phyloP scores from a whole-genome alignment of 2,329 filamentous ascomycete genomes.

The Penicillium sp. region DNA sequence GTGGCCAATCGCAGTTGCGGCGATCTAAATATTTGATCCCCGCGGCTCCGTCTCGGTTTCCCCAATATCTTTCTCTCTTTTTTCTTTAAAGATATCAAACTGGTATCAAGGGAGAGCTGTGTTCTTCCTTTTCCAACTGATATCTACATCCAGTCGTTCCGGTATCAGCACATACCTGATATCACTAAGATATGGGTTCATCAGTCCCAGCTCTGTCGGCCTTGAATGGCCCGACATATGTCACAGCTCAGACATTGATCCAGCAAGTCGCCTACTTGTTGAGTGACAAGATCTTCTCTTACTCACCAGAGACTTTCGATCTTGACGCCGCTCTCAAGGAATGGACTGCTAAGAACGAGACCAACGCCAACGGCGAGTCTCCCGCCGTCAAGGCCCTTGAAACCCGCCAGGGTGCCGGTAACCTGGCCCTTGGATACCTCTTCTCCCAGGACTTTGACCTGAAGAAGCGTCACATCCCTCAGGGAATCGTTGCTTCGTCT shows the following conservation, averaged over 20 bases:
- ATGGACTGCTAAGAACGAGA: slow-evolving; percentile 71
- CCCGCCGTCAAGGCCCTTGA: slow-evolving; percentile 80
- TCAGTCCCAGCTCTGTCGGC: slow-evolving; percentile 51
- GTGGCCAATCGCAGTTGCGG: background rate
- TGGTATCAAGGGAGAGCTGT: background rate
- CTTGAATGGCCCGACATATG: slow-evolving; percentile 85
- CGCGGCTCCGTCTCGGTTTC: slow-evolving; percentile 17
- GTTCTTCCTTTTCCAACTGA: background rate
- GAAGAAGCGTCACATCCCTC: slow-evolving; percentile 85
- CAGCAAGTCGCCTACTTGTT: slow-evolving; percentile 95
- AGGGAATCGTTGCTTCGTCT: slow-evolving; percentile 85
- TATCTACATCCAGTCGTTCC: background rate
- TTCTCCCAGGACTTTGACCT: slow-evolving; percentile 97
- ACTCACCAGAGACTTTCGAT: slow-evolving; percentile 91
- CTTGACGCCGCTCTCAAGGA: slow-evolving; percentile 79
- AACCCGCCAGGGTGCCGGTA: slow-evolving; percentile 84
- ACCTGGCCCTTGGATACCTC: slow-evolving; percentile 91
- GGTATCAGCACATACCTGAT: slow-evolving; percentile 11
- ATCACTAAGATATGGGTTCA: slow-evolving; percentile 34
- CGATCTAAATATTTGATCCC: background rate
- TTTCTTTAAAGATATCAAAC: slow-evolving; percentile 28
- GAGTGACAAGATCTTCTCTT: slow-evolving; percentile 96
- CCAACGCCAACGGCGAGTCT: slow-evolving; percentile 79
- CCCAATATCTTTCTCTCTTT: slow-evolving; percentile 23
- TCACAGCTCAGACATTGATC: slow-evolving; percentile 88